Evolutionary conservation across 2,329 filamentous ascomycete genomes (phyloP).

Genomic region (Lasiodiplodia sp.): DNA sequence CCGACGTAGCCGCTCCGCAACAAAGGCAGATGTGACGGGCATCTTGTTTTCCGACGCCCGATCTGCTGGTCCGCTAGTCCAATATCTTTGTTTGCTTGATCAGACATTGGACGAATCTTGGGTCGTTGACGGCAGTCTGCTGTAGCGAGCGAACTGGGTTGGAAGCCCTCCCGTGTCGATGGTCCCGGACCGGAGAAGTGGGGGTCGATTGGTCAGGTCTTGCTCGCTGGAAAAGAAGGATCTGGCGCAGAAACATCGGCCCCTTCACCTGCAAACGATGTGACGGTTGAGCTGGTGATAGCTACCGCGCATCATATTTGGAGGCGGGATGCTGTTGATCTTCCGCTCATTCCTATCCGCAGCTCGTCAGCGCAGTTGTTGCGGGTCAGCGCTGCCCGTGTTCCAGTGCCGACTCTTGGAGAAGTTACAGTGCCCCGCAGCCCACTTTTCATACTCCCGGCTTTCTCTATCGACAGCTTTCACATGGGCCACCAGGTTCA

Average conservation of each 20-base stretch:
- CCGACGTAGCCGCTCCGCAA: too few species aligned
- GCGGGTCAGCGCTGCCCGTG: not conserved
- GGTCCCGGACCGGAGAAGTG: not conserved
- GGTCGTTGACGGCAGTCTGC: not conserved
- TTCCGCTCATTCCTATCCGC: not conserved
- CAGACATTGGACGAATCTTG: not conserved
- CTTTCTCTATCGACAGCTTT: not conserved
- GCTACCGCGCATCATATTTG: not conserved
- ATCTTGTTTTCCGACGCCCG: not conserved
- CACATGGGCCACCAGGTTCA: not conserved
- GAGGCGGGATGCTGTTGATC: not conserved
- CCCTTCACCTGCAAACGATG: not conserved
- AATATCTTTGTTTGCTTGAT: not conserved
- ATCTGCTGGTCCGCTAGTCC: not conserved
- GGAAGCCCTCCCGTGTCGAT: not conserved
- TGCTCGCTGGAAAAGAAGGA: not conserved
- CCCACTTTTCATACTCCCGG: constrained; percentile 16
- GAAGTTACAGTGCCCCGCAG: not conserved
- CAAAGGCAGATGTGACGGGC: not conserved
- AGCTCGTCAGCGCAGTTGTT: not conserved
- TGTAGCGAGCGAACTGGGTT: not conserved
- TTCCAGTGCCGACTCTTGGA: not conserved
- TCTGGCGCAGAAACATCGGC: not conserved
- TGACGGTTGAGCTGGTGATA: not conserved
- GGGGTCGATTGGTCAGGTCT: not conserved